Evolutionary conservation across 495 filamentous ascomycete genomes (phyloP), one percentile per base, ranked within the genome.

Genomic region (Neurospora cerealis): DNA sequence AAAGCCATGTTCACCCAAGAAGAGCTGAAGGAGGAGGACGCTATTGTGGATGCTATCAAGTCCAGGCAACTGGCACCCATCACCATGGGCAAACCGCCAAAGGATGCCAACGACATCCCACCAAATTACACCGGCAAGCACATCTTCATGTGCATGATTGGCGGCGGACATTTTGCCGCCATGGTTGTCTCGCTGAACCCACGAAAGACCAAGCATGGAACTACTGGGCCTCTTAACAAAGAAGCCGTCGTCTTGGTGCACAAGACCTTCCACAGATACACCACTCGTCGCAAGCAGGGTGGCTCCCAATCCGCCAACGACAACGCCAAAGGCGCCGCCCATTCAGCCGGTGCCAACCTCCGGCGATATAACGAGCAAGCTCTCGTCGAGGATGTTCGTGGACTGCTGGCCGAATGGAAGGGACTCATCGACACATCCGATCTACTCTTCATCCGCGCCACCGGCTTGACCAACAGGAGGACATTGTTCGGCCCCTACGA

Each of bases 221-320:
- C 83, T 0, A 75, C 75, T 1, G 93, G 93, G 3, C 84, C 89
- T 3, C 86, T 93, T 75, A 92, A 95, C 71, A 88, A 92, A 73
- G 91, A 96, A 78, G 93, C 94, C 9, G 89, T 89, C 2, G 92
- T 99, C 4, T 84, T 98, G 71, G 96, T 93, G 4, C 96, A 98
- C 80, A 98, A 99, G 82, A 97, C 96, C 0, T 98, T 98, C 82
- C 96, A 99, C 80, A 88, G 96, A 36, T 99, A 99, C 78, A 99
- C 96, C 0, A 99, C 96, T 0, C 87, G 96, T 54, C 89, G 95
- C 72, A 99, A 98, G 78, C 96, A 99, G 81, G 96, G 96, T 83
- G 96, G 96, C 17, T 89, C 94, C 40, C 96, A 99, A 81, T 95
- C 94, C 8, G 90, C 96, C 36, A 98, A 92, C 79, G 96, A 99